Conservation (phyloP, 441 rosid species). For the Bruguiera hainesii region DNA sequence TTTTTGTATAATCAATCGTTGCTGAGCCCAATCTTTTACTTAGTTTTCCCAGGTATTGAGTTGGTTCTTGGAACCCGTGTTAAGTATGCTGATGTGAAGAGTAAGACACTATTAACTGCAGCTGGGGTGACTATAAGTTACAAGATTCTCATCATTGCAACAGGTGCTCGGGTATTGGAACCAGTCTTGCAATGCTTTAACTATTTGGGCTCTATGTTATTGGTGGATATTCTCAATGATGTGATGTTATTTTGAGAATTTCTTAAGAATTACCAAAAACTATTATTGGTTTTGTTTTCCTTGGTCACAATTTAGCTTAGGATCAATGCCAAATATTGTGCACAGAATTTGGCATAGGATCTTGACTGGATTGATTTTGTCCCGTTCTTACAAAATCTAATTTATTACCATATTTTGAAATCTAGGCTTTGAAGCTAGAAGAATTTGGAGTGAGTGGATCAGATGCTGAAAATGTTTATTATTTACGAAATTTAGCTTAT, state of each 20-base stretch:
- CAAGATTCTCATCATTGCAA: conserved; percentile 81
- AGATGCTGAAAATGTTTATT: conserved; percentile 74
- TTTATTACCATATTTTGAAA: no score
- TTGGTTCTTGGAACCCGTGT: conserved; percentile 91
- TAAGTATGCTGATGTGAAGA: conserved; percentile 81
- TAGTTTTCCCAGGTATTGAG: conserved; percentile 62
- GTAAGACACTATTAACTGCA: conserved; percentile 79
- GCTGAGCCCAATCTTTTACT: neutral
- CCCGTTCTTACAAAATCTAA: no score
- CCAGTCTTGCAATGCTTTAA: conserved; percentile 25
- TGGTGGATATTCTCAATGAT: neutral
- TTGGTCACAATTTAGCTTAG: neutral
- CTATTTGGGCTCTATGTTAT: conserved; percentile 6
- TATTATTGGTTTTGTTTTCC: neutral
- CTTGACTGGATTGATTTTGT: neutral
- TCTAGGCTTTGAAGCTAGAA: conserved; percentile 83
- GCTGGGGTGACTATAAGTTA: conserved; percentile 93
- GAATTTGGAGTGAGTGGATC: conserved; percentile 90
- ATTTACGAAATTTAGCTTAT: conserved; percentile 74
- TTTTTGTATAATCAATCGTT: neutral
- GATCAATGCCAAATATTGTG: neutral
- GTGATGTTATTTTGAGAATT: neutral
- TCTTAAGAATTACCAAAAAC: neutral
- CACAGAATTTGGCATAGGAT: neutral
- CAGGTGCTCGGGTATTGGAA: conserved; percentile 95